Percentiles rank a stretch among this genome's conserved stretches.
These are phyloP conservation scores for Omphalea diandra DNA, from an alignment of 441 rosid species.

Conservation along the genomic window DNA sequence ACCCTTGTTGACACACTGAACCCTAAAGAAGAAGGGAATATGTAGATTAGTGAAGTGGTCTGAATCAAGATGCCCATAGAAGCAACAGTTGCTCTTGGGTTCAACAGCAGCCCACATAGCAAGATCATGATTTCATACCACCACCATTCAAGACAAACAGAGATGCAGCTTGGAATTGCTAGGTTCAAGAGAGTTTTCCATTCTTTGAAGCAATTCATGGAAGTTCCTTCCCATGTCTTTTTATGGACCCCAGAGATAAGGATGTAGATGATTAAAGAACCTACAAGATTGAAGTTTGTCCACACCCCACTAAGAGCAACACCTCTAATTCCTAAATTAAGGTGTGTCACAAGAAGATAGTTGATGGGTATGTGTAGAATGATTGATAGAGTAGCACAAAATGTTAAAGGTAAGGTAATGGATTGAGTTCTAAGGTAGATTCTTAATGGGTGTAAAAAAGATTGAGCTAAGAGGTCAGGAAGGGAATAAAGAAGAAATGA, in stretches of 20 bases:
- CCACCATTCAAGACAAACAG: slow-evolving; percentile 99
- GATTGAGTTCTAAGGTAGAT: slow-evolving; percentile 80
- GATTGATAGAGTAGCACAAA: slow-evolving; percentile 60
- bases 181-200: slow-evolving; percentile 62
- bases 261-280: slow-evolving; percentile 50
- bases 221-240: slow-evolving; percentile 53
- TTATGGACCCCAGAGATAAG: slow-evolving; percentile 46
- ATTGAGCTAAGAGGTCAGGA: slow-evolving; percentile 81
- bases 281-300: slow-evolving; percentile 70
- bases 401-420: slow-evolving; percentile 69
- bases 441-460: slow-evolving; percentile 78
- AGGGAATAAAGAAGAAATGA: slow-evolving; percentile 60
- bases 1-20: slow-evolving; percentile 87
- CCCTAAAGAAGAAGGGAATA: slow-evolving; percentile 89
- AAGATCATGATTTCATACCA: slow-evolving; percentile 96
- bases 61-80: slow-evolving; percentile 96
- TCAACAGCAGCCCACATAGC: slow-evolving; percentile 62
- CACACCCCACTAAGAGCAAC: slow-evolving; percentile 70
- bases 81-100: slow-evolving; percentile 78
- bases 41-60: slow-evolving; percentile 80
- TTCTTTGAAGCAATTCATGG: slow-evolving; percentile 53
- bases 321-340: slow-evolving; percentile 67
- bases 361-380: slow-evolving; percentile 75
- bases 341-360: slow-evolving; percentile 47
- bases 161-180: slow-evolving; percentile 81